phyloP scores from a whole-genome alignment of 225 moss, liverwort and hornwort species.

The Bryoerythrophyllum caledonicum region DNA sequence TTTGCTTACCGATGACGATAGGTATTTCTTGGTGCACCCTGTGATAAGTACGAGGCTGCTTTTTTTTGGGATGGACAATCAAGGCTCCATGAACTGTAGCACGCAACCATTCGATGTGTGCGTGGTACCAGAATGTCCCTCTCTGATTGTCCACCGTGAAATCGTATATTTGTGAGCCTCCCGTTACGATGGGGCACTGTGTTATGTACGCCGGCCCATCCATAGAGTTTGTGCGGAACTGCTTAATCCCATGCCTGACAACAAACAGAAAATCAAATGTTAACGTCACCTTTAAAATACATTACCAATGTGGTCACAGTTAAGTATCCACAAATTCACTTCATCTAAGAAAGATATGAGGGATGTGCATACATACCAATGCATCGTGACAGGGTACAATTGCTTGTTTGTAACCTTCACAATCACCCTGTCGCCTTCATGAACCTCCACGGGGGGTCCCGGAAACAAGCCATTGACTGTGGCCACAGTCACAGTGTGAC shows the following conservation, averaged over 20 bases:
- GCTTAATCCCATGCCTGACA: slow-evolving; percentile 50
- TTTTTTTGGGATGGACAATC: slow-evolving; percentile 30
- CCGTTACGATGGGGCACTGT: slow-evolving; percentile 48
- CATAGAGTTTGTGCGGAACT: slow-evolving; percentile 34
- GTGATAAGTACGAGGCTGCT: not conserved
- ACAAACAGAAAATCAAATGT: not conserved
- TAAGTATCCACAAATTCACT: too few relatives aligned
- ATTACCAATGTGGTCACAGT: too few relatives aligned
- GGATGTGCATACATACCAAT: slow-evolving; percentile 25
- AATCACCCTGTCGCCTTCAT: slow-evolving; percentile 31
- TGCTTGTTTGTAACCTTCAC: slow-evolving; percentile 37
- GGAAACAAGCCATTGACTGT: slow-evolving; percentile 41
- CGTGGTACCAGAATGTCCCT: slow-evolving; percentile 55
- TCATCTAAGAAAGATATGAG: too few relatives aligned
- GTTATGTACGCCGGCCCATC: slow-evolving; percentile 58
- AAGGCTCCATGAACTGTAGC: slow-evolving; percentile 58
- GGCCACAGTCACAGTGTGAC: slow-evolving; percentile 30
- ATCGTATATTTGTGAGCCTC: slow-evolving; percentile 27
- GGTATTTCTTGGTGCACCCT: slow-evolving; percentile 25
- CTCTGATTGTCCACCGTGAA: slow-evolving; percentile 29
- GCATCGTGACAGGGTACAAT: slow-evolving; percentile 31
- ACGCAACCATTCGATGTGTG: slow-evolving; percentile 48
- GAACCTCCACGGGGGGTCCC: slow-evolving; percentile 32
- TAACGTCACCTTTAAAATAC: too few relatives aligned
- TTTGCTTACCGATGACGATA: slow-evolving; percentile 26